Percentiles rank a stretch among this genome's conserved stretches.
Evolutionary conservation across 2,329 filamentous ascomycete genomes (phyloP).

Genomic region (Blastomyces gilchristii): DNA sequence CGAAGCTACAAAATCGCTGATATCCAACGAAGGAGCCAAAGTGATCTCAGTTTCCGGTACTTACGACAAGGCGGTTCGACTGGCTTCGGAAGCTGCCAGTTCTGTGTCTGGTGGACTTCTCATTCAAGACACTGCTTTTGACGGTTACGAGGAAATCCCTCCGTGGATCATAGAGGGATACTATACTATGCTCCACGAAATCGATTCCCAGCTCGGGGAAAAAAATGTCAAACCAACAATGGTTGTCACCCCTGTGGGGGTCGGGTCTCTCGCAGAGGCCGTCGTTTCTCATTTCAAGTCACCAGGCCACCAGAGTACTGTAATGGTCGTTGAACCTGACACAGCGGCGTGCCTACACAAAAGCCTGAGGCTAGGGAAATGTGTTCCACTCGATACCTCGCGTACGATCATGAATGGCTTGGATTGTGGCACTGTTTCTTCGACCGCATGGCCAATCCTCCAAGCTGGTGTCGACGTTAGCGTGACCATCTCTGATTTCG

Average conservation of each 20-base stretch:
- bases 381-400: constrained; percentile 44
- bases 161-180: constrained; percentile 72
- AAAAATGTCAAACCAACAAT: constrained; percentile 31
- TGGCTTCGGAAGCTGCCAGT: constrained; percentile 36
- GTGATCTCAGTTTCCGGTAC: constrained; percentile 47
- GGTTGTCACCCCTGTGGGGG: constrained; percentile 58
- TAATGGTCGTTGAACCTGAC: constrained; percentile 62
- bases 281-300: constrained; percentile 56
- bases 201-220: constrained; percentile 49
- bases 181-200: constrained; percentile 58
- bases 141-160: constrained; percentile 56
- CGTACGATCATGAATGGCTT: constrained; percentile 65
- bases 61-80: constrained; percentile 55
- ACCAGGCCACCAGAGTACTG: constrained; percentile 23
- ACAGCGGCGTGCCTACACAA: constrained; percentile 46
- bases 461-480: constrained; percentile 49
- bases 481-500: constrained; percentile 50
- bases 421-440: constrained; percentile 60
- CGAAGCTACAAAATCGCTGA: constrained; percentile 42
- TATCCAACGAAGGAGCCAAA: constrained; percentile 52
- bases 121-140: constrained; percentile 59
- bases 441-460: constrained; percentile 54
- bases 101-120: constrained; percentile 40
- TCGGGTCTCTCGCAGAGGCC: constrained; percentile 62
- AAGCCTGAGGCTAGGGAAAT: constrained; percentile 40